Evolutionary conservation across 148 eudicot genomes (phyloP), one percentile per base, ranked within the genome.

Genomic region (Rhododendron mucronatum): DNA sequence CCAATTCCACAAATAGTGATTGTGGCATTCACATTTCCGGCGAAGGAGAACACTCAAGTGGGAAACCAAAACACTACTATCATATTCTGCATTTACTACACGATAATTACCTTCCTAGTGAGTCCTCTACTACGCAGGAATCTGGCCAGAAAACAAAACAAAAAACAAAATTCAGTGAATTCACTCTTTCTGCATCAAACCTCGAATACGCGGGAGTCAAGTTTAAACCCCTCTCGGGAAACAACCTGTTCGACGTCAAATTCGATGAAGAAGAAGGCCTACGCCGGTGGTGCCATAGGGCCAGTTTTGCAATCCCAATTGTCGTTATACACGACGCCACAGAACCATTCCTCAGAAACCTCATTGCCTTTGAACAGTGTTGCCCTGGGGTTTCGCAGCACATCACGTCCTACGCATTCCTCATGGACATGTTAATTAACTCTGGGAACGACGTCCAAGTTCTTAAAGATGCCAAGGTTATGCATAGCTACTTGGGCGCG

Each of bases 301-400:
- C 63, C 16, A 18, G 20, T 14, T 53, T 81, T 33, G 13, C 55
- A 6, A 81, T 81, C 69, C 65, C 67, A 1, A 1, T 14, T 33
- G 3, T 51, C 3, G 5, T 0, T 6, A 3, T 55, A 21, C 0
- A 33, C 14, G 20, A 16, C 13, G 0, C 14, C 53, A 81, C 83
- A 3, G 45, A 55, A 45, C 4, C 67, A 33, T 55, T 81, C 3
- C 20, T 81, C 4, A 53, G 83, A 55, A 81, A 81, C 67, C 37
- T 81, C 67, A 55, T 81, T 28, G 83, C 83, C 0, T 81, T 51
- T 18, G 84, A 82, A 51, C 55, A 82, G 7, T 81, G 67, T 35
- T 33, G 26, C 45, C 67, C 15, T 51, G 23, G 1, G 2, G 2
- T 81, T 53, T 21, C 21, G 4, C 21, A 28, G 2, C 13, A 14